These are phyloP conservation scores for Mastigamoeba balamuthi DNA, from an alignment of 78 protist species.

Conservation along the genomic window DNA sequence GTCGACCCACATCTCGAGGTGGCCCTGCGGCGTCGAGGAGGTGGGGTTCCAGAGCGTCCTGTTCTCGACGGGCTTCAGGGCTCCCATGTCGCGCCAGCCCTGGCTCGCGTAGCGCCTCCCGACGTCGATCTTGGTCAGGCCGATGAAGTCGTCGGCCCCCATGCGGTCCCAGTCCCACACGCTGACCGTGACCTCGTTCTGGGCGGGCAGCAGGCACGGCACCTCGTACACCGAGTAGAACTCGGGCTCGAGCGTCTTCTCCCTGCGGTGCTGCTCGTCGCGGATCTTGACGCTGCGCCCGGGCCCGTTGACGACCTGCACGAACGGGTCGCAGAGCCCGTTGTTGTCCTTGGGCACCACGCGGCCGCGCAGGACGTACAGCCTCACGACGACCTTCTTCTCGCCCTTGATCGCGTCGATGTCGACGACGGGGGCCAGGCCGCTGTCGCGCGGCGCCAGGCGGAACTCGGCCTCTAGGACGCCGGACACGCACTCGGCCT, in stretches of 20 bases:
- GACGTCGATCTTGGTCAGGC: slow-evolving; percentile 6
- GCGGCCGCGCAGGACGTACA: too few species aligned
- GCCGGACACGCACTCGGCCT: too few species aligned
- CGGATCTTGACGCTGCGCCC: too few species aligned
- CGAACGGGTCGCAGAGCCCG: too few species aligned
- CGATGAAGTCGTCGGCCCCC: slow-evolving; percentile 7
- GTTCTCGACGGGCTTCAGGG: background rate
- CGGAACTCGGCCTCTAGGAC: too few species aligned
- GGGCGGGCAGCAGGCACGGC: background rate
- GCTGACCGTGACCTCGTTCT: background rate
- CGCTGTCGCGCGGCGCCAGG: too few species aligned
- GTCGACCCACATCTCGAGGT: slow-evolving; percentile 15
- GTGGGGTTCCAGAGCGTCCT: background rate
- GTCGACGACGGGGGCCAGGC: too few species aligned
- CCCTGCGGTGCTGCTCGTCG: too few species aligned
- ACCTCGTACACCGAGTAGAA: slow-evolving; percentile 1
- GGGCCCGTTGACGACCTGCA: too few species aligned
- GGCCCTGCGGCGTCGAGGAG: slow-evolving; percentile 2
- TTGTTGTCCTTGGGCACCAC: too few species aligned
- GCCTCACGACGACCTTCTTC: too few species aligned
- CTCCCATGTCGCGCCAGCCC: background rate
- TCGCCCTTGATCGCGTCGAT: too few species aligned
- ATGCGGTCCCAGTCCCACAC: slow-evolving; percentile 6
- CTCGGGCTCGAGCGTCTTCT: slow-evolving; percentile 4
- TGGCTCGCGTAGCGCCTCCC: background rate